Conservation (phyloP, 257 asterid genomes). For the Capsicum chinense region DNA sequence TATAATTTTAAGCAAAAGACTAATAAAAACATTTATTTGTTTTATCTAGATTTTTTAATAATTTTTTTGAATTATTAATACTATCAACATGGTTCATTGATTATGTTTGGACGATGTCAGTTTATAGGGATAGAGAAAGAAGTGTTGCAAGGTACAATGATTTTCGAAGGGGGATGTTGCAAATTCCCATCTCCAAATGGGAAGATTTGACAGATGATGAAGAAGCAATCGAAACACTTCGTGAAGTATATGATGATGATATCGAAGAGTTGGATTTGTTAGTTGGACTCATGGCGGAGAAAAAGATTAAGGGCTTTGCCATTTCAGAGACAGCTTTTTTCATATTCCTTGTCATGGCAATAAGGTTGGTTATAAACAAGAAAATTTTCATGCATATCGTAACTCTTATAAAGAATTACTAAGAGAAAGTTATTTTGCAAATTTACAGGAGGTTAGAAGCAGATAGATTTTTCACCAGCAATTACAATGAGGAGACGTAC, state of each 20-base stretch:
- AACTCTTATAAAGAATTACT: too few relatives aligned
- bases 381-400: background rate
- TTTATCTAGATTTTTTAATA: too few relatives aligned
- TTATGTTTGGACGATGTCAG: constrained; percentile 37
- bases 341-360: constrained; percentile 66
- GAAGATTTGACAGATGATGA: constrained; percentile 60
- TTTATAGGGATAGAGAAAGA: constrained; percentile 71
- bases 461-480: constrained; percentile 60
- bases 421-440: too few relatives aligned
- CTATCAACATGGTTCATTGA: background rate
- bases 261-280: constrained; percentile 59
- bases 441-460: constrained; percentile 64
- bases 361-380: constrained; percentile 39
- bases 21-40: too few relatives aligned
- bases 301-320: constrained; percentile 67
- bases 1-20: too few relatives aligned
- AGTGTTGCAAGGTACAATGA: constrained; percentile 65
- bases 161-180: constrained; percentile 49
- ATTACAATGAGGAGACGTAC: constrained; percentile 60
- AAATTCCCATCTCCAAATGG: constrained; percentile 75
- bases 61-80: too few relatives aligned
- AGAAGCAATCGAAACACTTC: constrained; percentile 48
- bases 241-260: constrained; percentile 54
- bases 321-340: constrained; percentile 67
- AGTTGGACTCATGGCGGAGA: constrained; percentile 70